Percentiles rank a stretch among this genome's conserved stretches.
These are phyloP conservation scores for Cladosporium halotolerans DNA, from an alignment of 2,329 filamentous ascomycete species.

Conservation along the genomic window DNA sequence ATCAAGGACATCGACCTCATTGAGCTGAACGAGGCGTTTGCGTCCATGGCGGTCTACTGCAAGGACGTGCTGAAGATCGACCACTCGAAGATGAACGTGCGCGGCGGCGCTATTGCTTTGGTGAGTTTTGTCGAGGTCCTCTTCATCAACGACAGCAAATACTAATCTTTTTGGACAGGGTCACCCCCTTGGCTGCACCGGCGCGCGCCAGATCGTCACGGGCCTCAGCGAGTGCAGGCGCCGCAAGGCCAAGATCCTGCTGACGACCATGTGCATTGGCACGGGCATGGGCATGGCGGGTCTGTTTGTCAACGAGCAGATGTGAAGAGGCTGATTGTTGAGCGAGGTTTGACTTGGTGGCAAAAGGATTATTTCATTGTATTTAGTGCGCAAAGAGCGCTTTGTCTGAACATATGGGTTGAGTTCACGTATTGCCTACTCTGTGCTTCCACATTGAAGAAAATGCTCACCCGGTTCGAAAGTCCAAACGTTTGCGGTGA, in stretches of 20 bases:
- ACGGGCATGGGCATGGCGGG: slow-evolving; percentile 63
- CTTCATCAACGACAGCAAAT: not conserved
- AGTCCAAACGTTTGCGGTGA: no score
- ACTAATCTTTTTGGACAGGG: slow-evolving; percentile 36
- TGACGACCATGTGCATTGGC: slow-evolving; percentile 85
- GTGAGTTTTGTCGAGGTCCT: not conserved
- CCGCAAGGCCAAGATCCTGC: slow-evolving; percentile 41
- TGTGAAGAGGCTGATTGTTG: slow-evolving; percentile 22
- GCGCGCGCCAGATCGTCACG: slow-evolving; percentile 77
- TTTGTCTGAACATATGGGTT: no score
- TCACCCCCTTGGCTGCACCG: slow-evolving; percentile 75
- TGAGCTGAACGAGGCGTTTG: slow-evolving; percentile 97
- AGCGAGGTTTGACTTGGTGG: not conserved
- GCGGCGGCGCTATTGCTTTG: slow-evolving; percentile 75
- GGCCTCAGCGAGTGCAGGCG: slow-evolving; percentile 42
- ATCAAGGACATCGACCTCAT: slow-evolving; percentile 81
- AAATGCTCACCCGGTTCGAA: no score
- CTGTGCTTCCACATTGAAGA: no score
- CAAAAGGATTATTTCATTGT: no score
- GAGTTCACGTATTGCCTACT: no score
- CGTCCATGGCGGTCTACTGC: slow-evolving; percentile 96
- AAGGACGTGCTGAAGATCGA: slow-evolving; percentile 55
- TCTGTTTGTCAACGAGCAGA: slow-evolving; percentile 59
- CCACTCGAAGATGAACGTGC: slow-evolving; percentile 70
- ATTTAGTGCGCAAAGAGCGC: no score